phyloP scores from a whole-genome alignment of 257 asterid genomes.

The Prunella vulgaris region DNA sequence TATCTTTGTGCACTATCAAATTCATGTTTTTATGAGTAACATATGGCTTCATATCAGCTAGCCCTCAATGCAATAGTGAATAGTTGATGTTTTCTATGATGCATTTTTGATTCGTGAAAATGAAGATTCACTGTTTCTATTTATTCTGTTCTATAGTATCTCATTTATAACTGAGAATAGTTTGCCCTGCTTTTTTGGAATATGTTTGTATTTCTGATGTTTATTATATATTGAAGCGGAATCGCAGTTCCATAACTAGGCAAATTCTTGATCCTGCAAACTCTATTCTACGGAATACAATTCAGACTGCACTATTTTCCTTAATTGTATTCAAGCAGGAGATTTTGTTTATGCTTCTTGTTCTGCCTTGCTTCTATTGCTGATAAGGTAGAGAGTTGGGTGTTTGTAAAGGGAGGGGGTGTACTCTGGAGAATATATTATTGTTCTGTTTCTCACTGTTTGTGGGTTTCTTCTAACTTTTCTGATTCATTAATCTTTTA shows the following conservation, averaged over 20 bases:
- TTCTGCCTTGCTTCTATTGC: neutral
- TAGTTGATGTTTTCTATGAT: neutral
- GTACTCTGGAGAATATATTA: neutral
- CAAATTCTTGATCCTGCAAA: neutral
- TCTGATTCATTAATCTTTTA: neutral
- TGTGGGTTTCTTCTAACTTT: neutral
- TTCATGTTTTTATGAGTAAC: neutral
- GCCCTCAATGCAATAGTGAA: neutral
- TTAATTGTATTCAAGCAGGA: neutral
- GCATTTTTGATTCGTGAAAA: neutral
- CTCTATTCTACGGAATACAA: neutral
- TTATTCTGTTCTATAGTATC: neutral
- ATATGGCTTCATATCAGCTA: neutral
- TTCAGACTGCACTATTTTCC: neutral
- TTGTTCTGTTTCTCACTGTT: neutral
- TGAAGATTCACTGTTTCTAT: neutral
- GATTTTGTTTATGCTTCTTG: conserved; percentile 1
- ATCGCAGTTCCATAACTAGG: neutral
- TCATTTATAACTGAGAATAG: neutral
- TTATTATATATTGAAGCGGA: neutral
- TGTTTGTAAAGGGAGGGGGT: neutral
- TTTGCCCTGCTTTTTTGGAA: neutral
- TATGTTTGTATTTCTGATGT: neutral
- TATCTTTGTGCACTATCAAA: neutral
- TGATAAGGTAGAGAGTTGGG: neutral